Conservation (phyloP, 2,329 filamentous ascomycete genomes). For the Cladophialophora yegresii region DNA sequence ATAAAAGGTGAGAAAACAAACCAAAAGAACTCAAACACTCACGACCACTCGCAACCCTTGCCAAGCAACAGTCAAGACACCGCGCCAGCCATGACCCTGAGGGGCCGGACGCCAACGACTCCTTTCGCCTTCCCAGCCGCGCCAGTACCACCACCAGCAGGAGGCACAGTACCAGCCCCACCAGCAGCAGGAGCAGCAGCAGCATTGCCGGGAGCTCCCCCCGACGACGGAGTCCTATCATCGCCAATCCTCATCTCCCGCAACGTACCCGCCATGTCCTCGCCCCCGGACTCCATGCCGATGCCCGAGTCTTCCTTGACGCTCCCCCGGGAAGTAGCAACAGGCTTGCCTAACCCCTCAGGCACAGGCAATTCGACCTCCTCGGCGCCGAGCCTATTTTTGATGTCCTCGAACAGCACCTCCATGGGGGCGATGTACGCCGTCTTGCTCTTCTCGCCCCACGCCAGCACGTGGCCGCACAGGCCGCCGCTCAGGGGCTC, state of each 20-base stretch:
- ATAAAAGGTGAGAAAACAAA: not conserved
- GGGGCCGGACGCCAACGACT: constrained; percentile 25
- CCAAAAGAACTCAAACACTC: not conserved
- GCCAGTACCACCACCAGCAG: not conserved
- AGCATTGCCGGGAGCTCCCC: constrained; percentile 1
- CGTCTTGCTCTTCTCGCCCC: constrained; percentile 74
- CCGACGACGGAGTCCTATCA: not conserved
- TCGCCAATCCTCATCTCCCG: constrained; percentile 19
- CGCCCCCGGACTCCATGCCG: constrained; percentile 9
- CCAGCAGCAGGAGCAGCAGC: not conserved
- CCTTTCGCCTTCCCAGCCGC: constrained; percentile 18
- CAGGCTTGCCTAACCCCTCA: not conserved
- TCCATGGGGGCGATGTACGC: constrained; percentile 98
- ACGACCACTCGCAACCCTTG: no score
- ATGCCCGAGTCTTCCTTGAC: constrained; percentile 18
- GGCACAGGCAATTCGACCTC: constrained; percentile 31
- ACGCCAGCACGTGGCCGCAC: constrained; percentile 87
- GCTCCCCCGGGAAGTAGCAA: not conserved
- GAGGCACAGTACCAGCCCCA: no score
- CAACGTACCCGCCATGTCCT: constrained; percentile 15
- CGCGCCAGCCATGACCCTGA: constrained; percentile 26
- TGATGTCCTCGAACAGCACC: constrained; percentile 78
- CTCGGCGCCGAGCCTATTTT: constrained; percentile 27
- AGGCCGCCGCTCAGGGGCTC: constrained; percentile 76
- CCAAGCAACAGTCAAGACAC: constrained; percentile 29